Evolutionary conservation across 179 eudicot species (phyloP).

Genomic region (Spergularia azorica): DNA sequence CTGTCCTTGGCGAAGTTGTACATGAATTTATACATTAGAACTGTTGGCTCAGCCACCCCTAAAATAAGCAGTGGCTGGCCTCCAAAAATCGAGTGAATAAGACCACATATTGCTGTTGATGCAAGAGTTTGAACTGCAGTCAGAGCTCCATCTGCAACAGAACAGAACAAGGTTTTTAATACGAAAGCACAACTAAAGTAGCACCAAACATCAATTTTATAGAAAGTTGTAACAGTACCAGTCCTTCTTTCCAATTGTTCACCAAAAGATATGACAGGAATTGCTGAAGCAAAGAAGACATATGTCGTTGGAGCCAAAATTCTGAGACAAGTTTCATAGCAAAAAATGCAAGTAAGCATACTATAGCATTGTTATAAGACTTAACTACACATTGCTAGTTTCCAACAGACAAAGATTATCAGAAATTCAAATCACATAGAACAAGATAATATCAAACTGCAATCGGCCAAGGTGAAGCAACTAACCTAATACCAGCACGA

Average conservation of each 20-base stretch:
- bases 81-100: slow-evolving; percentile 92
- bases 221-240: slow-evolving; percentile 38
- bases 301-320: slow-evolving; percentile 98
- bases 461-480: not conserved
- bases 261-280: slow-evolving; percentile 98
- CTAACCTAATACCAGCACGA: slow-evolving; percentile 92
- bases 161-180: slow-evolving; percentile 11
- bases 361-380: not conserved
- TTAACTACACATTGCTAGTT: not conserved
- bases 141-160: slow-evolving; percentile 81
- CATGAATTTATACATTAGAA: slow-evolving; percentile 97
- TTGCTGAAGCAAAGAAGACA: slow-evolving; percentile 97
- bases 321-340: slow-evolving; percentile 42
- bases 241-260: slow-evolving; percentile 95
- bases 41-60: slow-evolving; percentile 99
- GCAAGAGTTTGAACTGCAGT: slow-evolving; percentile 99
- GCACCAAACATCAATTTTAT: slow-evolving; percentile 7
- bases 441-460: not conserved
- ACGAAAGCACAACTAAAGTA: slow-evolving; percentile 11
- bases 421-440: slow-evolving; percentile 5
- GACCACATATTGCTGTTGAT: slow-evolving; percentile 91
- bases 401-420: not conserved
- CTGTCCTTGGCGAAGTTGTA: slow-evolving; percentile 89
- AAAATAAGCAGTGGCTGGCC: slow-evolving; percentile 97
- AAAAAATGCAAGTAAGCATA: slow-evolving; percentile 7